These are phyloP conservation scores for Nymphaea colorata DNA, from an alignment of 164 flowering plant species.

Conservation along the genomic window DNA sequence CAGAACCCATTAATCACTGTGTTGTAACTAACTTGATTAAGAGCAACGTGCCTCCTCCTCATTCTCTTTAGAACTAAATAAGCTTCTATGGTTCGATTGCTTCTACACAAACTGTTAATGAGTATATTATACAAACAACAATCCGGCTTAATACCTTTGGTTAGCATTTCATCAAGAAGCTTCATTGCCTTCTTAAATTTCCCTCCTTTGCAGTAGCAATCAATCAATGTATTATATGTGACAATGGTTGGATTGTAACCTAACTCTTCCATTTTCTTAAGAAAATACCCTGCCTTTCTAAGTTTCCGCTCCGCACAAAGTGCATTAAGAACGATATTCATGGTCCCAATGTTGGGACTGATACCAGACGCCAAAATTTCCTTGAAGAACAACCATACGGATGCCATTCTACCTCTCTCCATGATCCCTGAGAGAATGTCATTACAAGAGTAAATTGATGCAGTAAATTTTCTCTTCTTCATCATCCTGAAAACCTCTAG, in stretches of 20 bases:
- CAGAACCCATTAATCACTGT: constrained; percentile 67
- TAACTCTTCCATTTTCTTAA: constrained; percentile 61
- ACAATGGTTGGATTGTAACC: constrained; percentile 51
- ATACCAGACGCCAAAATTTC: constrained; percentile 46
- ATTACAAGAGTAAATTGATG: constrained; percentile 62
- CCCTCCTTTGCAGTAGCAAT: constrained; percentile 75
- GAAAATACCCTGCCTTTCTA: constrained; percentile 46
- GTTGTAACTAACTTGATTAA: constrained; percentile 67
- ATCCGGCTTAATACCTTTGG: constrained; percentile 63
- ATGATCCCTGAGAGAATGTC: constrained; percentile 38
- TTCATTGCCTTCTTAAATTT: constrained; percentile 49
- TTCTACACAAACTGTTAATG: constrained; percentile 56
- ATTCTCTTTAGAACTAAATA: constrained; percentile 66
- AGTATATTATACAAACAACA: constrained; percentile 65
- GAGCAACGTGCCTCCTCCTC: constrained; percentile 46
- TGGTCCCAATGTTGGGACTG: constrained; percentile 59
- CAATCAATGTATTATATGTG: constrained; percentile 69
- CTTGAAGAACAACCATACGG: constrained; percentile 52
- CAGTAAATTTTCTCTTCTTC: constrained; percentile 48
- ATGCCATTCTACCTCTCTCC: constrained; percentile 17
- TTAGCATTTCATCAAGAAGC: constrained; percentile 54
- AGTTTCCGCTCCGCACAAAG: constrained; percentile 61
- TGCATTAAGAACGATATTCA: constrained; percentile 47
- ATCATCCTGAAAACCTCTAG: constrained; percentile 38
- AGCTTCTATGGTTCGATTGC: constrained; percentile 44